Percentiles rank a stretch among this genome's conserved stretches.
These are phyloP conservation scores for Sclerotinia minor DNA, from an alignment of 2,329 filamentous ascomycete species.

Conservation along the genomic window DNA sequence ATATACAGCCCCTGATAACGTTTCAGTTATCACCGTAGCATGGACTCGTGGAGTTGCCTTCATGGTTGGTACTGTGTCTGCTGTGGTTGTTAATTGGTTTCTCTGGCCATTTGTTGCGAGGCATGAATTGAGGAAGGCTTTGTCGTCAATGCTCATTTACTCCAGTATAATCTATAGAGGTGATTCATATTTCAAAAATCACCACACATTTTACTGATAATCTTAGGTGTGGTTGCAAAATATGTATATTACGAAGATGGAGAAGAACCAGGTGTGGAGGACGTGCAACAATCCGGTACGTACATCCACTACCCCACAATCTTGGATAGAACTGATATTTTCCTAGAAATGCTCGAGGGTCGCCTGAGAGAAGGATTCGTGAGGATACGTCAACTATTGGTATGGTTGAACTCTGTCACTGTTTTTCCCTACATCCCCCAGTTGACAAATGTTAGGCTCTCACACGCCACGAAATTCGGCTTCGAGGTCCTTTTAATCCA, in stretches of 20 bases:
- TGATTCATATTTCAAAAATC: background rate
- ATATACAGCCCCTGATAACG: slow-evolving; percentile 37
- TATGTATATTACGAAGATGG: slow-evolving; percentile 61
- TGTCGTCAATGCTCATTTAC: slow-evolving; percentile 59
- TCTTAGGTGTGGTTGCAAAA: slow-evolving; percentile 48
- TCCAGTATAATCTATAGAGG: slow-evolving; percentile 56
- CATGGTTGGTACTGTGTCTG: slow-evolving; percentile 54
- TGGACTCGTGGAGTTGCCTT: slow-evolving; percentile 53
- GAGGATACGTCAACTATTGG: slow-evolving; percentile 55
- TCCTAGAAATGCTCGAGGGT: slow-evolving; percentile 56
- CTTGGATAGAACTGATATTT: slow-evolving; percentile 23
- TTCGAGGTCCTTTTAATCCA: slow-evolving; percentile 58
- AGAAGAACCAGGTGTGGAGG: slow-evolving; percentile 51
- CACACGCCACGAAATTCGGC: slow-evolving; percentile 59
- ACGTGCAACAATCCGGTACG: slow-evolving; percentile 50
- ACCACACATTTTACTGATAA: background rate
- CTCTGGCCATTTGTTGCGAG: slow-evolving; percentile 63
- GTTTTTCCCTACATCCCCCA: background rate
- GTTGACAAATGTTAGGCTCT: slow-evolving; percentile 44
- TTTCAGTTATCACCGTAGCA: slow-evolving; percentile 46
- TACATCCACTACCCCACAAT: background rate
- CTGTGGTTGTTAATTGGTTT: slow-evolving; percentile 58
- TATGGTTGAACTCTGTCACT: slow-evolving; percentile 18
- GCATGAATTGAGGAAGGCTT: slow-evolving; percentile 56
- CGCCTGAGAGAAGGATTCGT: slow-evolving; percentile 61